These are phyloP conservation scores for Xylariaceae sp. DNA, from an alignment of 2,329 filamentous ascomycete species.

Conservation along the genomic window DNA sequence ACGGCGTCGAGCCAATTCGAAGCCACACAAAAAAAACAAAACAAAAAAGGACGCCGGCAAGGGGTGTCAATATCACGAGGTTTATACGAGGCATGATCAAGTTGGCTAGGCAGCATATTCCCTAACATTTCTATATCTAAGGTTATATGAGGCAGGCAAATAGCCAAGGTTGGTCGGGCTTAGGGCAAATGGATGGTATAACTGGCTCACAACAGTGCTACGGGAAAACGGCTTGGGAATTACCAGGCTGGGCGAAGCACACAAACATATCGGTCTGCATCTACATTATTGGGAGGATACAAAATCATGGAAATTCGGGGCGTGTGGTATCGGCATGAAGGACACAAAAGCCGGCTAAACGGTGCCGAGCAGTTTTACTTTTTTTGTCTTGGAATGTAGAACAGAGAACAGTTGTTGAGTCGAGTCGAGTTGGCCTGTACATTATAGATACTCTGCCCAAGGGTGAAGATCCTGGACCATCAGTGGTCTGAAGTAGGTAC, in stretches of 20 bases:
- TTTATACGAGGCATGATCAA: slow-evolving; percentile 5
- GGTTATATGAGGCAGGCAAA: neutral
- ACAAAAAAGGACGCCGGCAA: neutral
- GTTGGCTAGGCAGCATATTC: neutral
- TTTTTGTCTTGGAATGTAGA: neutral
- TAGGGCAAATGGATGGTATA: neutral
- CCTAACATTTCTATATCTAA: neutral
- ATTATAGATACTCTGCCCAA: neutral
- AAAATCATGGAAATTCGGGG: neutral
- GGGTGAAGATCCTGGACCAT: neutral
- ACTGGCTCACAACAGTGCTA: neutral
- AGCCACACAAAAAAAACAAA: neutral
- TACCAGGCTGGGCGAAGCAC: too few relatives aligned
- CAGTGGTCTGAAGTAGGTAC: neutral
- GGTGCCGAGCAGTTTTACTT: neutral
- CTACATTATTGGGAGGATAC: neutral
- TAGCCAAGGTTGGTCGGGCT: neutral
- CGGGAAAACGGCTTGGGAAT: neutral
- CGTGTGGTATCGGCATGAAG: neutral
- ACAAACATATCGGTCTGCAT: neutral
- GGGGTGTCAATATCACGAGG: slow-evolving; percentile 1
- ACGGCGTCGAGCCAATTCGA: slow-evolving; percentile 9
- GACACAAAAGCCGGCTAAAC: slow-evolving; percentile 1
- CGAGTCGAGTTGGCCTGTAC: neutral
- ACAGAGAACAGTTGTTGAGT: neutral